Percentiles rank a stretch among this genome's conserved stretches.
Conservation (phyloP, 1,139 yeast species). For the Lodderomyces oxycetoniae region DNA sequence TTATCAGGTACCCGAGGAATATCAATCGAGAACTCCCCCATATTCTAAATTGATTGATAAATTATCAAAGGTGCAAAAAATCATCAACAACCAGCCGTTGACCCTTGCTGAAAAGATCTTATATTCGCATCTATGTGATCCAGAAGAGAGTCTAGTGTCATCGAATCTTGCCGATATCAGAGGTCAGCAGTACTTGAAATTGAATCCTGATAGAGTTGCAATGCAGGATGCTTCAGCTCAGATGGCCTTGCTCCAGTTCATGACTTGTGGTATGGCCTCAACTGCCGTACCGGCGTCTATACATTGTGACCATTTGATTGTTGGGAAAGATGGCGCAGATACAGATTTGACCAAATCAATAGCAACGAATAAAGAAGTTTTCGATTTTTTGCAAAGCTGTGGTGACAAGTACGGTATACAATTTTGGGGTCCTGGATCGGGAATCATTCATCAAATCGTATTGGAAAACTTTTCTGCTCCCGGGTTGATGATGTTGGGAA, state of each 20-base stretch:
- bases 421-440: conserved; percentile 99
- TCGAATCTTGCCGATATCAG: conserved; percentile 58
- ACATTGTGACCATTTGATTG: conserved; percentile 96
- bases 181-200: conserved; percentile 80
- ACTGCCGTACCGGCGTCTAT: conserved; percentile 93
- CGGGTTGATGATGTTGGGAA: conserved; percentile 93
- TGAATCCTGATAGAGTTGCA: conserved; percentile 96
- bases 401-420: conserved; percentile 92
- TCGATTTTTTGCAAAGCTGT: conserved; percentile 85
- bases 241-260: conserved; percentile 93
- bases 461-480: conserved; percentile 93
- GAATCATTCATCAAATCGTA: conserved; percentile 95
- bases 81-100: conserved; percentile 67
- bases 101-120: conserved; percentile 92
- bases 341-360: conserved; percentile 70
- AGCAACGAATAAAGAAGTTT: conserved; percentile 86
- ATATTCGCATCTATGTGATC: conserved; percentile 83
- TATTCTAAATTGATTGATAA: conserved; percentile 69
- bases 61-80: conserved; percentile 55
- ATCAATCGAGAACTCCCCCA: conserved; percentile 75
- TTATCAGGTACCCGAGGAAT: conserved; percentile 52
- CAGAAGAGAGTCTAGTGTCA: conserved; percentile 66
- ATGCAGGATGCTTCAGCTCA: conserved; percentile 99
- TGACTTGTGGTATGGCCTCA: conserved; percentile 86
- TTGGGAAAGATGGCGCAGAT: conserved; percentile 89